phyloP scores from a whole-genome alignment of 192 early-diverging fungal species.

The Borealophlyctis nickersoniae region DNA sequence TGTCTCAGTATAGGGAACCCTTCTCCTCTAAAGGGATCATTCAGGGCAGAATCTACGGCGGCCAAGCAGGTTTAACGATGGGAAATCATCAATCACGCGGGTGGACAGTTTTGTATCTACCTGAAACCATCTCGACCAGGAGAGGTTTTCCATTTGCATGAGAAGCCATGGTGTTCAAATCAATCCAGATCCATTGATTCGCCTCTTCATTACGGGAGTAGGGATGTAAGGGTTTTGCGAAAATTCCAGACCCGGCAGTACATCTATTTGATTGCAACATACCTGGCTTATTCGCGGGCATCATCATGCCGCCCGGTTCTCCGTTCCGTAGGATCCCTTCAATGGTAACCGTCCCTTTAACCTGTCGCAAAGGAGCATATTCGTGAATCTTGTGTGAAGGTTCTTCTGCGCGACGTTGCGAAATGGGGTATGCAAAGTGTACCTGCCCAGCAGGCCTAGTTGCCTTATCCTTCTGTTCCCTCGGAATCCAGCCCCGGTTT shows the following conservation, averaged over 20 bases:
- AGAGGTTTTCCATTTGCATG: conserved; percentile 62
- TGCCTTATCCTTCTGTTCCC: conserved; percentile 34
- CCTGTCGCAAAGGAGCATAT: not conserved
- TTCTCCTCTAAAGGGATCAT: conserved; percentile 43
- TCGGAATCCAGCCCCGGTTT: conserved; percentile 85
- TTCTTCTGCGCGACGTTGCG: not conserved
- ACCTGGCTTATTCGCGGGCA: conserved; percentile 21
- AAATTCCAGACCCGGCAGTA: conserved; percentile 51
- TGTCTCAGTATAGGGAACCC: conserved; percentile 73
- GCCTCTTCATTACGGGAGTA: conserved; percentile 35
- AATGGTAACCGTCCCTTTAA: conserved; percentile 8
- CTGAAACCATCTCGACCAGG: conserved; percentile 72
- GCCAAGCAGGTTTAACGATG: not conserved
- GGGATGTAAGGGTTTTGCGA: not conserved
- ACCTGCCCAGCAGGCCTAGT: not conserved
- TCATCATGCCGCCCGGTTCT: conserved; percentile 14
- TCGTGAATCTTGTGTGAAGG: too few relatives aligned
- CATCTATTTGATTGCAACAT: conserved; percentile 46
- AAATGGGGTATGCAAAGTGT: not conserved
- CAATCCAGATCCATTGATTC: conserved; percentile 81
- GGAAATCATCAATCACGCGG: not conserved
- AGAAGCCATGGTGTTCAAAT: conserved; percentile 74
- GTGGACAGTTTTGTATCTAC: conserved; percentile 15
- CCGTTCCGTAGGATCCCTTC: conserved; percentile 20
- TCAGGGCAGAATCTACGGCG: conserved; percentile 30